phyloP scores from a whole-genome alignment of 352 stramenopile species.

The Pythium apleroticum region DNA sequence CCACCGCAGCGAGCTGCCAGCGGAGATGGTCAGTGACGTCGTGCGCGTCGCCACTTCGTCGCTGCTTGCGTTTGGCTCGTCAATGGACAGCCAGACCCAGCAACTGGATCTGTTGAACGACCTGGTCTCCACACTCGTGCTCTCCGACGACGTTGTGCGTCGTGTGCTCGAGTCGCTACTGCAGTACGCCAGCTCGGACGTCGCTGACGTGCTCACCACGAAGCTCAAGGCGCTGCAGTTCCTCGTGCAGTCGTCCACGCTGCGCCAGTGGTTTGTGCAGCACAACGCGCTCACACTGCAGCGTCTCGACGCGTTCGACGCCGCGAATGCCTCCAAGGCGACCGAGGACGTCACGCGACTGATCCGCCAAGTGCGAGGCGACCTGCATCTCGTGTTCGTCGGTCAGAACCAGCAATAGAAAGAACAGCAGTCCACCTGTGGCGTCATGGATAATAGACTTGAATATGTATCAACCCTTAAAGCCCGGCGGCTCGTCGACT shows the following conservation, averaged over 20 bases:
- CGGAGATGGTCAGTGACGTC: constrained; percentile 44
- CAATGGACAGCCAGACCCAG: constrained; percentile 17
- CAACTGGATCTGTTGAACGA: constrained; percentile 27
- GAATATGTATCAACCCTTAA: constrained; percentile 5
- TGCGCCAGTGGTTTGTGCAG: constrained; percentile 36
- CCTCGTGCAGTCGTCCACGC: constrained; percentile 39
- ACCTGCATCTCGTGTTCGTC: constrained; percentile 55
- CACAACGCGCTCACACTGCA: constrained; percentile 34
- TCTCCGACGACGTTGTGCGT: constrained; percentile 21
- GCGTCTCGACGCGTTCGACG: constrained; percentile 28
- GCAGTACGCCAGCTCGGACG: constrained; percentile 19
- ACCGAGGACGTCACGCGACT: constrained; percentile 42
- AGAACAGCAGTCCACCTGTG: constrained; percentile 1
- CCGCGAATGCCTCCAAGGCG: constrained; percentile 12
- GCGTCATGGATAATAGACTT: constrained; percentile 9
- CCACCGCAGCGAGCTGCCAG: constrained; percentile 37
- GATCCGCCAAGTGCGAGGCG: constrained; percentile 54
- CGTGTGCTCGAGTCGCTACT: constrained; percentile 28
- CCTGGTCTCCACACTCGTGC: constrained; percentile 19
- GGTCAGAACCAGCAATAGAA: constrained; percentile 28
- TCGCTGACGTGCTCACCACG: constrained; percentile 20
- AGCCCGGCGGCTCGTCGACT: not conserved
- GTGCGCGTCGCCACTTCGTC: not conserved
- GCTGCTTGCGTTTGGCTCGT: constrained; percentile 19
- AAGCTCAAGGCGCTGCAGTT: constrained; percentile 48